phyloP scores from a whole-genome alignment of 139 green algal genomes.

The Pleodorina starrii region DNA sequence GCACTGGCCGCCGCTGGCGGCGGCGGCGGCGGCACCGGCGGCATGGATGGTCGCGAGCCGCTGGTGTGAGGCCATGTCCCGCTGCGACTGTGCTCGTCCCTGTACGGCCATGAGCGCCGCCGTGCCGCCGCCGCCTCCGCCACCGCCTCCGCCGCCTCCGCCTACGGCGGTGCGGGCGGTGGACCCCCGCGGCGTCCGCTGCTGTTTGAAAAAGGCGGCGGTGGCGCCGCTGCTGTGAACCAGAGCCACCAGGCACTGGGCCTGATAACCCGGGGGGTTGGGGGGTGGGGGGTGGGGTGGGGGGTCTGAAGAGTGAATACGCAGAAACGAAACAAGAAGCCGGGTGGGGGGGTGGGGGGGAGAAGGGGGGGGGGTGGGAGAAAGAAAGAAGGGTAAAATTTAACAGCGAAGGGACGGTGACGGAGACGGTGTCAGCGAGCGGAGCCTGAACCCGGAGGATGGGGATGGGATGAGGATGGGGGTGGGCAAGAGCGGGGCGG shows the following conservation, averaged over 20 bases:
- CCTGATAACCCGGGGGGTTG: background rate
- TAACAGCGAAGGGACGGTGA: too few species aligned
- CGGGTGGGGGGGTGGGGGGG: too few species aligned
- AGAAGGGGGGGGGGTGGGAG: too few species aligned
- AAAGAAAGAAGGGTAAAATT: too few species aligned
- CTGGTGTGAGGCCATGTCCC: constrained; percentile 9
- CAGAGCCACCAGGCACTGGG: constrained; percentile 39
- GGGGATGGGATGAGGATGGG: too few species aligned
- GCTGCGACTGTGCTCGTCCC: constrained; percentile 7
- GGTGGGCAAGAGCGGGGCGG: too few species aligned
- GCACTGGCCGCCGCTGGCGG: background rate
- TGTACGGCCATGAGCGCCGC: background rate
- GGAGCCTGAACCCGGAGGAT: too few species aligned
- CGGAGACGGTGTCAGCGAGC: too few species aligned
- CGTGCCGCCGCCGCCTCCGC: too few species aligned
- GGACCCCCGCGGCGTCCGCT: background rate
- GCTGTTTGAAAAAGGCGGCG: constrained; percentile 42
- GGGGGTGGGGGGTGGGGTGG: too few species aligned
- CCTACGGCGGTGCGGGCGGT: background rate
- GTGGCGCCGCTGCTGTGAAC: constrained; percentile 35
- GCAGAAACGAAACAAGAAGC: too few species aligned
- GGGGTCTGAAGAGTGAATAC: too few species aligned
- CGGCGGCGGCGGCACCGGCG: background rate
- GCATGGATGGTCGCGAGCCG: background rate
- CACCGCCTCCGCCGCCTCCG: background rate